These are phyloP conservation scores for Aspergillus fumigatus DNA, from an alignment of 2,329 filamentous ascomycete species.

Conservation along the genomic window DNA sequence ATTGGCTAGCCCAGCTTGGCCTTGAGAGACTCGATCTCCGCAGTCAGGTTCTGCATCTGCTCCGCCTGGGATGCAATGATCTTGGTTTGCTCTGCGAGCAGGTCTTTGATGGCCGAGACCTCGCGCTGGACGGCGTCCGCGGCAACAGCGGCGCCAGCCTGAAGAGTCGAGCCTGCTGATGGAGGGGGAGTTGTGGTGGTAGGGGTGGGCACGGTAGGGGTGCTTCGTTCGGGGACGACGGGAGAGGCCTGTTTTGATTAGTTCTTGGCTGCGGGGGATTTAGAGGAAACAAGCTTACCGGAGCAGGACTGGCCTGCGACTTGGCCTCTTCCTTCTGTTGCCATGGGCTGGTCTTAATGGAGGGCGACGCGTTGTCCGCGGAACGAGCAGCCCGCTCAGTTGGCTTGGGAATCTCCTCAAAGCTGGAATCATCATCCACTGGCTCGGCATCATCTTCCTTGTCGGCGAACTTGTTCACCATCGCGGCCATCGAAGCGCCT, in stretches of 20 bases:
- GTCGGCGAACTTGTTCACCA: constrained; percentile 84
- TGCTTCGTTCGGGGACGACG: constrained; percentile 14
- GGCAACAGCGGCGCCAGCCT: constrained; percentile 27
- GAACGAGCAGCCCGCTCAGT: constrained; percentile 54
- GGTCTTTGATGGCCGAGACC: constrained; percentile 69
- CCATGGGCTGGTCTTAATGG: constrained; percentile 27
- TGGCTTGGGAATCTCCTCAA: constrained; percentile 79
- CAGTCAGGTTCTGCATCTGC: constrained; percentile 65
- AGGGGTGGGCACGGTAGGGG: constrained; percentile 30
- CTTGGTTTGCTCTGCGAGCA: constrained; percentile 72
- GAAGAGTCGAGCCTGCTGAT: constrained; percentile 15
- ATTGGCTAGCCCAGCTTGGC: constrained; percentile 56
- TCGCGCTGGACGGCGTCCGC: constrained; percentile 58
- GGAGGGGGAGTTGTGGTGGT: constrained; percentile 34
- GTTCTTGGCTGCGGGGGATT: background rate
- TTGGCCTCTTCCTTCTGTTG: constrained; percentile 25
- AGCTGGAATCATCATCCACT: constrained; percentile 68
- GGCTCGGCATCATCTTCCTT: constrained; percentile 55
- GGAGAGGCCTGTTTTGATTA: constrained; percentile 15
- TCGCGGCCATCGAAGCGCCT: constrained; percentile 76
- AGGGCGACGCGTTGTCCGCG: constrained; percentile 19
- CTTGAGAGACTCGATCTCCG: constrained; percentile 77
- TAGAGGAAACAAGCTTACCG: constrained; percentile 13
- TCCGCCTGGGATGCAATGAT: constrained; percentile 73
- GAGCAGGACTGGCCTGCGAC: constrained; percentile 20